Base-by-base conservation (phyloP, 805 yeast genomes). In the Barnettozyma californica region DNA sequence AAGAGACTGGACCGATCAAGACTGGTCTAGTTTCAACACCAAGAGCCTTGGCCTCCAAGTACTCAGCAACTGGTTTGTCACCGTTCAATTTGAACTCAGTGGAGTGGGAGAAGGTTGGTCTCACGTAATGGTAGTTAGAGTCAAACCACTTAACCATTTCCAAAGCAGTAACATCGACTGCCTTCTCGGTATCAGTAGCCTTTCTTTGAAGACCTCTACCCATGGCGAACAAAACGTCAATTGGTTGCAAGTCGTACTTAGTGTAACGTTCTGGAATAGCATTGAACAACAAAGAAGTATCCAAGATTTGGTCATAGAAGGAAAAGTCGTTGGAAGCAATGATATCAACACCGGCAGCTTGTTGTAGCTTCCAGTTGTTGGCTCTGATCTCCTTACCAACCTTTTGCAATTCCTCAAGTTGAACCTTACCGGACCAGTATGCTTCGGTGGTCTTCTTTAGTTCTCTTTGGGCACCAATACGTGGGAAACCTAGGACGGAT, bases 91-190 rank as follows among this genome's bases (percentile, higher is more conserved):
- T 91, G 87, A 94, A 94, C 67, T 84, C 84, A 57, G 97, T 92
- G 61, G 89, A 80, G 80, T 90, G 83, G 49, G 96, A 87, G 80
- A 94, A 91, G 61, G 99, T 94, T 74, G 99, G 99, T 81, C 99
- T 88, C 67, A 94, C 98, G 73, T 94, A 94, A 76, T 94, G 99
- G 88, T 94, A 94, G 89, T 94, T 94, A 58, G 97, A 87, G 76
- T 94, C 99, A 65, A 94, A 94, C 99, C 99, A 94, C 81, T 94
- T 94, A 63, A 94, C 99, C 99, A 94, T 94, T 82, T 94, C 96
- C 70, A 89, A 81, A 64, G 99, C 99, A 56, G 98, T 92, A 54
- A 94, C 99, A 73, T 94, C 99, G 62, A 94, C 96, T 61, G 95
- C 96, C 63, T 84, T 80, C 54, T 82, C 70, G 59, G 90, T 68